A percentile compares a stretch with the other conserved stretches of the same genome.
Conservation (phyloP, 148 eudicot genomes). For the Vaccinium corymbosum region DNA sequence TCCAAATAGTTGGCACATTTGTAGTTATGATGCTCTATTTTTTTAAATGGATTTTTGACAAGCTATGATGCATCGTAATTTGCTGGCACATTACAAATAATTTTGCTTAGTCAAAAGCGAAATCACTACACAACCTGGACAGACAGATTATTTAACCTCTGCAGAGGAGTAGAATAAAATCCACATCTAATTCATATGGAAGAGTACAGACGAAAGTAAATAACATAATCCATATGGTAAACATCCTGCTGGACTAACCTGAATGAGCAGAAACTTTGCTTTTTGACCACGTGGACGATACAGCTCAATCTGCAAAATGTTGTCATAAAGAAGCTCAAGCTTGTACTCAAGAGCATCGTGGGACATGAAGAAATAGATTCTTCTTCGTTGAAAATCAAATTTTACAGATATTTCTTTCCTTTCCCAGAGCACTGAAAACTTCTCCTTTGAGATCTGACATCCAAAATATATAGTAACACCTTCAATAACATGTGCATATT, state of each 20-base stretch:
- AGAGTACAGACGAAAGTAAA: not conserved
- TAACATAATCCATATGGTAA: not conserved
- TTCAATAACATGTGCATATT: conserved; percentile 14
- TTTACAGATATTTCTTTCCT: conserved; percentile 15
- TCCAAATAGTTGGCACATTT: not conserved
- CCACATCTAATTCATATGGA: not conserved
- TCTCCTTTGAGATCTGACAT: conserved; percentile 21
- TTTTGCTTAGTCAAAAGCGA: not conserved
- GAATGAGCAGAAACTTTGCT: conserved; percentile 45
- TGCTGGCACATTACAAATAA: not conserved
- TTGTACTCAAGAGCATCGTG: conserved; percentile 10
- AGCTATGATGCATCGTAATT: not conserved
- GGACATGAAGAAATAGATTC: conserved; percentile 16
- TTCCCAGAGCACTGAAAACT: conserved; percentile 19
- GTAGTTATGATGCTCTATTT: not conserved
- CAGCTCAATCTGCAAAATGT: conserved; percentile 52
- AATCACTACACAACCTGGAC: not conserved
- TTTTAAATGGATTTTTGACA: not conserved
- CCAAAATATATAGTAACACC: conserved; percentile 13
- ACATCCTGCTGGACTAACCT: conserved; percentile 26
- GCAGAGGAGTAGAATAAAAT: not conserved
- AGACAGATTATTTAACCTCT: not conserved
- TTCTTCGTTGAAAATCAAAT: conserved; percentile 21
- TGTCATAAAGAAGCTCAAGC: conserved; percentile 40
- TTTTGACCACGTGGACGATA: conserved; percentile 28